These are phyloP conservation scores for Colletotrichum gigasporum DNA, from an alignment of 2,329 filamentous ascomycete species.

Conservation along the genomic window DNA sequence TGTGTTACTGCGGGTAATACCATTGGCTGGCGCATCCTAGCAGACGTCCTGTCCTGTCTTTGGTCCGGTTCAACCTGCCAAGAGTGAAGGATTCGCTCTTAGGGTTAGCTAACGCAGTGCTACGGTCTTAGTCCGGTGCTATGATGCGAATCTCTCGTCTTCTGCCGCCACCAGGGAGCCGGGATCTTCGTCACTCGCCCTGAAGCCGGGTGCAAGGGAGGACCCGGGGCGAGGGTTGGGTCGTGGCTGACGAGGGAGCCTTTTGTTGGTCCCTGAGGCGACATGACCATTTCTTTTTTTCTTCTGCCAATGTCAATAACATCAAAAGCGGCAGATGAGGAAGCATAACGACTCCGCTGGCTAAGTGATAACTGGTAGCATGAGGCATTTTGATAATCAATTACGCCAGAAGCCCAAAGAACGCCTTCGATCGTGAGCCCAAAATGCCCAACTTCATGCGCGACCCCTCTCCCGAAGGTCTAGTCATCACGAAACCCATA, in stretches of 20 bases:
- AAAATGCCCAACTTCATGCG: conserved; percentile 1
- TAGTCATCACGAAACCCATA: neutral
- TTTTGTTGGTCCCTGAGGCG: neutral
- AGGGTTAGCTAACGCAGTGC: neutral
- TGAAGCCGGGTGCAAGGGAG: neutral
- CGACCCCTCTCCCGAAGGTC: too few species aligned
- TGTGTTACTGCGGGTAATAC: too few species aligned
- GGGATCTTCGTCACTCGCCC: neutral
- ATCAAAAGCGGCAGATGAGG: too few species aligned
- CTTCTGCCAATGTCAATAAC: too few species aligned
- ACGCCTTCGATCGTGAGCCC: neutral
- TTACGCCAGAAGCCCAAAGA: neutral
- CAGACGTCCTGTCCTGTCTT: too few species aligned
- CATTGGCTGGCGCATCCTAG: too few species aligned
- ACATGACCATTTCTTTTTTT: neutral
- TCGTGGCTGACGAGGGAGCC: neutral
- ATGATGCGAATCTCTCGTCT: neutral
- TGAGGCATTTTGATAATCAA: too few species aligned
- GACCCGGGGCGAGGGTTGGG: neutral
- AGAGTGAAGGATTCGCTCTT: conserved; percentile 6
- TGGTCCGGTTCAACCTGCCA: too few species aligned
- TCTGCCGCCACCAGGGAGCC: neutral
- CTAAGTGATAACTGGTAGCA: too few species aligned
- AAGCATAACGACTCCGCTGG: too few species aligned
- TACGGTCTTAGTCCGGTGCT: neutral